These are phyloP conservation scores for Fusarium nanum DNA, from an alignment of 2,329 filamentous ascomycete genomes.

Conservation along the genomic window DNA sequence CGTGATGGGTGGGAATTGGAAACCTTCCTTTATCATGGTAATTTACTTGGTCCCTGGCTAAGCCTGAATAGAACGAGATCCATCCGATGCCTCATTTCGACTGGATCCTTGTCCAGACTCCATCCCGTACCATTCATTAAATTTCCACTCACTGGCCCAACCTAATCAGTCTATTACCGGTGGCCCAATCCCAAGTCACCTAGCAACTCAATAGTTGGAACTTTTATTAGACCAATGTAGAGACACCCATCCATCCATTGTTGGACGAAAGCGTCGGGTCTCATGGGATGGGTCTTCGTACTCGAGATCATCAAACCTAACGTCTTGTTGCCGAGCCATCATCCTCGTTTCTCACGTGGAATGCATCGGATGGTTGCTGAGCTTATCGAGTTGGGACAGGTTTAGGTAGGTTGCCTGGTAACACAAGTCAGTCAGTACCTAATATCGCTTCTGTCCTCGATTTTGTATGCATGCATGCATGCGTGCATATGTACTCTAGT, in stretches of 20 bases:
- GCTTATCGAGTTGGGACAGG: not conserved
- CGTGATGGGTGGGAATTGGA: slow-evolving; percentile 30
- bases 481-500: not conserved
- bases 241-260: not conserved
- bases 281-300: not conserved
- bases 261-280: not conserved
- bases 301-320: not conserved
- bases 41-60: slow-evolving; percentile 40
- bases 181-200: slow-evolving; percentile 30
- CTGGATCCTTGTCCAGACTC: slow-evolving; percentile 31
- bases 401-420: not conserved
- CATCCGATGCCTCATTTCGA: slow-evolving; percentile 44
- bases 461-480: not conserved
- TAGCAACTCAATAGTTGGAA: slow-evolving; percentile 24
- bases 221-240: slow-evolving; percentile 6
- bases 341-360: slow-evolving; percentile 12
- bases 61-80: slow-evolving; percentile 43
- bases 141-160: slow-evolving; percentile 1
- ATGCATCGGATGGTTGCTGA: slow-evolving; percentile 20
- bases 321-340: slow-evolving; percentile 17
- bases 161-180: slow-evolving; percentile 24
- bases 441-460: not conserved
- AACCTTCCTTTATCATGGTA: slow-evolving; percentile 32
- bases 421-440: not conserved
- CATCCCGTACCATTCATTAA: slow-evolving; percentile 18